Conservation (phyloP, 805 yeast species). For the Teunomyces aglyptinius region DNA sequence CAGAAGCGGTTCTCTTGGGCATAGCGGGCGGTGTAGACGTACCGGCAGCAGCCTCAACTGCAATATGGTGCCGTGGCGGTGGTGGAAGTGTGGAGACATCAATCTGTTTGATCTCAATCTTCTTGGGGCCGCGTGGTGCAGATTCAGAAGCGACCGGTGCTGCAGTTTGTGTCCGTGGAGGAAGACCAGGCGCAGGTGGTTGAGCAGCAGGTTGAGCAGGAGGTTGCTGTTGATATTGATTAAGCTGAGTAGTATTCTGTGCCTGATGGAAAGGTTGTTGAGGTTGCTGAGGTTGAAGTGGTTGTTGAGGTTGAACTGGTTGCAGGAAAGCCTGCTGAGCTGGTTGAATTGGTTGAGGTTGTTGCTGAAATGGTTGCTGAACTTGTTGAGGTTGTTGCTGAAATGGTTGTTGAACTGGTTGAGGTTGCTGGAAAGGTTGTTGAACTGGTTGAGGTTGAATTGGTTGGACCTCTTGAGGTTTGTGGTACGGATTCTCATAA, state of each 20-base stretch:
- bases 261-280: no score
- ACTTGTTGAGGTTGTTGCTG: neutral
- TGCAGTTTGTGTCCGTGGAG: neutral
- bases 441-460: neutral
- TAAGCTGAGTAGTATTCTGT: no score
- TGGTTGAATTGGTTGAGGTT: neutral
- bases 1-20: neutral
- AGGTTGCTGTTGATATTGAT: neutral
- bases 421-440: neutral
- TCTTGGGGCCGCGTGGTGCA: neutral
- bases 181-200: neutral
- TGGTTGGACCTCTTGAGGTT: neutral
- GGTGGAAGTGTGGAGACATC: constrained; percentile 6
- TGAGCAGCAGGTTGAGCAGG: no score
- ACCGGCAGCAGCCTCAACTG: neutral
- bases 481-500: constrained; percentile 35
- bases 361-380: neutral
- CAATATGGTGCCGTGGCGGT: constrained; percentile 1
- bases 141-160: neutral
- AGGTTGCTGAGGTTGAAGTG: neutral
- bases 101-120: constrained; percentile 1
- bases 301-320: neutral
- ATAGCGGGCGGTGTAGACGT: neutral
- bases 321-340: no score
- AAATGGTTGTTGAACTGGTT: neutral